Evolutionary conservation across 805 yeast genomes (phyloP), one percentile per base, ranked within the genome.

Genomic region (Candida jianshihensis): DNA sequence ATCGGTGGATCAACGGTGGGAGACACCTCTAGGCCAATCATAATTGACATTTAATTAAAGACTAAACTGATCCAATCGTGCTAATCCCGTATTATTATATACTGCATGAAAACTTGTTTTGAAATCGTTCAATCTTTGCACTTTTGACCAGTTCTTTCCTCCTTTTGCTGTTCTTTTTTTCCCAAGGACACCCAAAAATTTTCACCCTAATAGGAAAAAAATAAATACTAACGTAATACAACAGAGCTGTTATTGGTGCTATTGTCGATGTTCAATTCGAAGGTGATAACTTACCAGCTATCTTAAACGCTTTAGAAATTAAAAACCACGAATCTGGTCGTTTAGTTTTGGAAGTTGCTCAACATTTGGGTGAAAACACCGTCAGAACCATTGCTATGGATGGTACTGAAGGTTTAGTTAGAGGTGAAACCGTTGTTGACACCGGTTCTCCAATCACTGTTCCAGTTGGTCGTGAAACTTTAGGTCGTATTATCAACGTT

Each of bases 341-440:
- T 61, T 81, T 92, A 64, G 88, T 92, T 53, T 80, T 92, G 61
- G 98, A 92, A 76, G 98, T 92, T 58, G 92, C 98, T 60, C 98
- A 92, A 78, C 98, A 92, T 73, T 81, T 92, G 70, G 98, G 98
- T 79, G 97, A 92, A 78, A 88, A 88, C 85, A 84, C 97, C 59
- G 97, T 92, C 68, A 90, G 98, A 83, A 83, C 98, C 66, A 92
- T 92, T 83, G 97, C 98, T 65, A 92, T 92, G 98, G 98, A 92
- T 71, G 97, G 97, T 86, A 92, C 98, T 57, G 97, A 90, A 72
- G 98, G 98, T 87, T 81, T 92, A 63, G 96, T 88, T 59, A 90
- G 98, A 80, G 98, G 98, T 70, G 81, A 83, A 61, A 39, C 72
- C 43, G 98, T 92, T 59, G 51, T 62, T 51, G 98, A 92, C 76